phyloP scores from a whole-genome alignment of 345 rosid genomes.

The Combretum micranthum region DNA sequence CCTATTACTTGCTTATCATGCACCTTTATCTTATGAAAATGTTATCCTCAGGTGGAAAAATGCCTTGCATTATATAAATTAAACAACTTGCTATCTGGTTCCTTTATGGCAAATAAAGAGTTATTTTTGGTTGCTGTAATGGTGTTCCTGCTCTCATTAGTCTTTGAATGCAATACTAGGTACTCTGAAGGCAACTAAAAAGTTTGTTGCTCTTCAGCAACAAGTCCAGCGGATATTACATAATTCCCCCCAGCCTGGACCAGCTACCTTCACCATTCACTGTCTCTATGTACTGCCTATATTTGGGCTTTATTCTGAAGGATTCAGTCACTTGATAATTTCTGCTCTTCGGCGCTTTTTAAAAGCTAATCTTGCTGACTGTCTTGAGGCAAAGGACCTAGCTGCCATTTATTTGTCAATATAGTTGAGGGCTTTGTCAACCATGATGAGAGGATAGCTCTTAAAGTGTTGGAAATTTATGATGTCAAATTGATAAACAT shows the following conservation, averaged over 20 bases:
- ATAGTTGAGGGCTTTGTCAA: constrained; percentile 38
- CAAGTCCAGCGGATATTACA: constrained; percentile 44
- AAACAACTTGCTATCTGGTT: background rate
- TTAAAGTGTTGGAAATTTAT: constrained; percentile 54
- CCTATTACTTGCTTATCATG: too few relatives aligned
- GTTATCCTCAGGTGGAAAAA: too few relatives aligned
- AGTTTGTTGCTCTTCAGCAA: constrained; percentile 72
- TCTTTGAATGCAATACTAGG: constrained; percentile 35
- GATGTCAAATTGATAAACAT: constrained; percentile 45
- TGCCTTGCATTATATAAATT: too few relatives aligned
- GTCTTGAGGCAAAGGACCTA: constrained; percentile 37
- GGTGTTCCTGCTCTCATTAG: background rate
- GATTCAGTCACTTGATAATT: constrained; percentile 82
- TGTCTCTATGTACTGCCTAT: constrained; percentile 72
- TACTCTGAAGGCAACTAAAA: constrained; percentile 56
- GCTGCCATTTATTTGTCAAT: constrained; percentile 58
- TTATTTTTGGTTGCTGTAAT: background rate
- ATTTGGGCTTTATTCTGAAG: constrained; percentile 61
- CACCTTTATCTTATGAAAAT: background rate
- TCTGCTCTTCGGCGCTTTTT: constrained; percentile 68
- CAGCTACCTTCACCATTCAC: constrained; percentile 50
- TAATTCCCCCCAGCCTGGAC: constrained; percentile 73
- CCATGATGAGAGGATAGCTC: constrained; percentile 54
- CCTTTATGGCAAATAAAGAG: background rate
- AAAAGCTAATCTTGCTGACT: constrained; percentile 36